These are phyloP conservation scores for Solidago caesia DNA, from an alignment of 129 eudicot genomes.

Conservation along the genomic window DNA sequence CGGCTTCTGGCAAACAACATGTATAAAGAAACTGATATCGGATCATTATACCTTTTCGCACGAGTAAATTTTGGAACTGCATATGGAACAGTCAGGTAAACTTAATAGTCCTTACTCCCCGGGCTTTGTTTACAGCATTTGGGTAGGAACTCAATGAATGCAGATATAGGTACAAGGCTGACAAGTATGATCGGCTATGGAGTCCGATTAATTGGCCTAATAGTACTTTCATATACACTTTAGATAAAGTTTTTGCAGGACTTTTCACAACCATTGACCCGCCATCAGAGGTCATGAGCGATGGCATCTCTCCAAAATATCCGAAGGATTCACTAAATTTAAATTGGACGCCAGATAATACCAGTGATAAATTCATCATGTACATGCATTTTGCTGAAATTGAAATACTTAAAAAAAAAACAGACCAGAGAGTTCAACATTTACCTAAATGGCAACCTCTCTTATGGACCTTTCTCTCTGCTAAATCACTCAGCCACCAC, in stretches of 20 bases:
- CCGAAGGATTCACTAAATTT: not conserved
- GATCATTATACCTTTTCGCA: slow-evolving; percentile 11
- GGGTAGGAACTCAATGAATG: too few relatives aligned
- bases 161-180: slow-evolving; percentile 32
- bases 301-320: slow-evolving; percentile 17
- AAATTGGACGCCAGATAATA: slow-evolving; percentile 10
- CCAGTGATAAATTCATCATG: slow-evolving; percentile 6
- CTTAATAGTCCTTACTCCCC: too few relatives aligned
- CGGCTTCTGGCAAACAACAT: slow-evolving; percentile 31
- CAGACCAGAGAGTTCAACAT: slow-evolving; percentile 34
- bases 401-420: slow-evolving; percentile 19
- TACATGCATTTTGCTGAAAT: slow-evolving; percentile 39
- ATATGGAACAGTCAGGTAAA: slow-evolving; percentile 28
- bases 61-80: slow-evolving; percentile 24
- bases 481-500: slow-evolving; percentile 15
- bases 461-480: slow-evolving; percentile 24
- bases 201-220: slow-evolving; percentile 6
- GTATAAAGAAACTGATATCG: slow-evolving; percentile 21
- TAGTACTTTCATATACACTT: not conserved
- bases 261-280: slow-evolving; percentile 15
- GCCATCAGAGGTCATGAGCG: slow-evolving; percentile 35
- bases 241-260: slow-evolving; percentile 4
- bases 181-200: slow-evolving; percentile 46
- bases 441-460: slow-evolving; percentile 32
- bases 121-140: too few relatives aligned